phyloP scores from a whole-genome alignment of 805 yeast species.

The Cyberlindnera lachancei region DNA sequence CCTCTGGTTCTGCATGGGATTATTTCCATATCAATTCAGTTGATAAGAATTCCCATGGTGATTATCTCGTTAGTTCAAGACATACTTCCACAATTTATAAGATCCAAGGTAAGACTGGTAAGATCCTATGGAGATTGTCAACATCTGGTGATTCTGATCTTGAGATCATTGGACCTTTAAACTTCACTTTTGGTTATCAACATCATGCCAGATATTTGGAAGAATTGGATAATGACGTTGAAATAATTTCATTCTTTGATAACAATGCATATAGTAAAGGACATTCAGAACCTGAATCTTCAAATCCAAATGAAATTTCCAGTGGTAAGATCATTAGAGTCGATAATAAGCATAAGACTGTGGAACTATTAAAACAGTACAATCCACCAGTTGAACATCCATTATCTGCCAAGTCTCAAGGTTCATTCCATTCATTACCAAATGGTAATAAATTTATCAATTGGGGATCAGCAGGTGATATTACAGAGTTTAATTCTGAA shows the following conservation, averaged over 20 bases:
- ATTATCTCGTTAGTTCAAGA: conserved; percentile 30
- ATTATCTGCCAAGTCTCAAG: conserved; percentile 19
- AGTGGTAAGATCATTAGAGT: conserved; percentile 31
- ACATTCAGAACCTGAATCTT: conserved; percentile 22
- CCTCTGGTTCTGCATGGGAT: conserved; percentile 28
- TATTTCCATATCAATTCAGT: conserved; percentile 34
- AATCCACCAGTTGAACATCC: conserved; percentile 20
- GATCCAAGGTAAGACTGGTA: conserved; percentile 29
- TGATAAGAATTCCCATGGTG: conserved; percentile 29
- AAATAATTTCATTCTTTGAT: conserved; percentile 29
- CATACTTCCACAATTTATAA: conserved; percentile 29
- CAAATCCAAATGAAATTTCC: conserved; percentile 21
- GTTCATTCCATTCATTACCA: conserved; percentile 23
- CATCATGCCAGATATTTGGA: conserved; percentile 28
- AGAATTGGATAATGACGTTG: conserved; percentile 9
- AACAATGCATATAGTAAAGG: conserved; percentile 32
- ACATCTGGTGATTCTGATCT: conserved; percentile 24
- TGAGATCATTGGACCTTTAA: conserved; percentile 1
- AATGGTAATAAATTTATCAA: conserved; percentile 29
- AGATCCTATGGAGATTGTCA: conserved; percentile 27
- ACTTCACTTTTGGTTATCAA: conserved; percentile 26
- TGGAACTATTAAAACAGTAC: conserved; percentile 22
- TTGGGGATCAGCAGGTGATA: conserved; percentile 33
- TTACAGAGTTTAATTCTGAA: conserved; percentile 26
- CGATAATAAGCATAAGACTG: conserved; percentile 23